Conservation (phyloP, 192 early-diverging fungal species). For the Coemansia sp. region DNA sequence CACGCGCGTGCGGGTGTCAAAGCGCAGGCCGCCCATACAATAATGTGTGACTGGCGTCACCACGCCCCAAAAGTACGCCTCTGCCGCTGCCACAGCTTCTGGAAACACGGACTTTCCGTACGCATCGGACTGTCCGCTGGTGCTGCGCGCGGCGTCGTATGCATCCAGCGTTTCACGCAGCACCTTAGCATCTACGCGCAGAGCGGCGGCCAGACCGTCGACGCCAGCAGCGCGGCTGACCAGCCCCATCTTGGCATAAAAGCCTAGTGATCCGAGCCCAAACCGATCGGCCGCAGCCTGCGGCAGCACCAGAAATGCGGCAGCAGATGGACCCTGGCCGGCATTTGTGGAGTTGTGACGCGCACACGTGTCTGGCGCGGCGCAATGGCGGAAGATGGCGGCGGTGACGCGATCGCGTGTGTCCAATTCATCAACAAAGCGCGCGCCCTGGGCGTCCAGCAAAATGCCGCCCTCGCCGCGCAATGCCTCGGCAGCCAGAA, state of each 20-base stretch:
- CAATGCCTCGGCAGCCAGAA: slow-evolving; percentile 94
- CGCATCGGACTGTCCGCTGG: slow-evolving; percentile 57
- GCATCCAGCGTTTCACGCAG: slow-evolving; percentile 38
- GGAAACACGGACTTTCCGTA: slow-evolving; percentile 74
- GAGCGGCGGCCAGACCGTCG: slow-evolving; percentile 18
- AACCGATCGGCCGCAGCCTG: slow-evolving; percentile 40
- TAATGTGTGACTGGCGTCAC: slow-evolving; percentile 85
- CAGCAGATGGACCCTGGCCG: slow-evolving; percentile 11
- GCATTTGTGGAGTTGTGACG: neutral
- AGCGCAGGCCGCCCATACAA: slow-evolving; percentile 71
- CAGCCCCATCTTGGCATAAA: slow-evolving; percentile 51
- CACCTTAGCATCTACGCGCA: slow-evolving; percentile 51
- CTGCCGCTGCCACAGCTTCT: slow-evolving; percentile 32
- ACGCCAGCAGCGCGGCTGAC: slow-evolving; percentile 20
- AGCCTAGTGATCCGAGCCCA: slow-evolving; percentile 44
- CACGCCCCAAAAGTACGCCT: slow-evolving; percentile 65
- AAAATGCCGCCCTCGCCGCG: slow-evolving; percentile 91
- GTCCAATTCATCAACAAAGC: slow-evolving; percentile 91
- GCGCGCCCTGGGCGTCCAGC: slow-evolving; percentile 74
- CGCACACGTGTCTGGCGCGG: slow-evolving; percentile 15
- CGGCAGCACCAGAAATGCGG: slow-evolving; percentile 50
- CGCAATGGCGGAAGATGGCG: slow-evolving; percentile 74
- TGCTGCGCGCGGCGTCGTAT: slow-evolving; percentile 61
- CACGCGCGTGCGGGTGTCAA: slow-evolving; percentile 30
- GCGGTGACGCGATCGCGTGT: slow-evolving; percentile 93